These are phyloP conservation scores for Malassezia dermatis DNA, from an alignment of 1,284 basidiomycete genomes.

Conservation along the genomic window DNA sequence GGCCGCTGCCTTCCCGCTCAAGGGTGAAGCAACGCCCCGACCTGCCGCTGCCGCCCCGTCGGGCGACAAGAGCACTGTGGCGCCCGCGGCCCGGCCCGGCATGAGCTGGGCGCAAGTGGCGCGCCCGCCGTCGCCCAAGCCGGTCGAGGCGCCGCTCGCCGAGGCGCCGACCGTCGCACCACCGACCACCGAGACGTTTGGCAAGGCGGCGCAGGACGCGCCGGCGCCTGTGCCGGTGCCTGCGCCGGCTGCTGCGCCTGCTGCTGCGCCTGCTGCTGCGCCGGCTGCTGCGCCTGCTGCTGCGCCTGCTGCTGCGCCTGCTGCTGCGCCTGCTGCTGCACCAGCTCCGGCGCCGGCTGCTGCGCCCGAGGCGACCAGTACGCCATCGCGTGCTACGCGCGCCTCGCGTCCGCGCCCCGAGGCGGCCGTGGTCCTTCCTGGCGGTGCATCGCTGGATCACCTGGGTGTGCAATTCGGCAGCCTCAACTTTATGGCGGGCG, in stretches of 20 bases:
- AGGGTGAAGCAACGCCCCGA: not conserved
- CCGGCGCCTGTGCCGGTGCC: not conserved
- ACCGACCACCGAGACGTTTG: not conserved
- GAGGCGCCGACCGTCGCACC: not conserved
- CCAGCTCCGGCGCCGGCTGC: not conserved
- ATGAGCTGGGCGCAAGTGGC: conserved; percentile 48
- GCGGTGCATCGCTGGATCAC: conserved; percentile 37
- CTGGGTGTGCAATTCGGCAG: conserved; percentile 45
- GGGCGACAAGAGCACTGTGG: conserved; percentile 9
- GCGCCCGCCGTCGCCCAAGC: conserved; percentile 17
- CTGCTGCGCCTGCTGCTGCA: no score
- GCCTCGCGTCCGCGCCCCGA: conserved; percentile 40
- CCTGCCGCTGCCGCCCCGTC: not conserved
- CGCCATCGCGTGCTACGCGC: not conserved
- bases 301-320: no score
- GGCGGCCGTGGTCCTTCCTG: conserved; percentile 43
- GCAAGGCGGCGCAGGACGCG: not conserved
- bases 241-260: no score
- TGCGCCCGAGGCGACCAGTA: not conserved
- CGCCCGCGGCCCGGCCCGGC: conserved; percentile 14
- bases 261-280: not conserved
- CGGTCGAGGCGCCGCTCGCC: not conserved
- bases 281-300: not conserved
- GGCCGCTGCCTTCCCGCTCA: conserved; percentile 5
- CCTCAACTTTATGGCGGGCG: conserved; percentile 41